These are phyloP conservation scores for Golubevia sp. DNA, from an alignment of 1,284 basidiomycete species.

Conservation along the genomic window DNA sequence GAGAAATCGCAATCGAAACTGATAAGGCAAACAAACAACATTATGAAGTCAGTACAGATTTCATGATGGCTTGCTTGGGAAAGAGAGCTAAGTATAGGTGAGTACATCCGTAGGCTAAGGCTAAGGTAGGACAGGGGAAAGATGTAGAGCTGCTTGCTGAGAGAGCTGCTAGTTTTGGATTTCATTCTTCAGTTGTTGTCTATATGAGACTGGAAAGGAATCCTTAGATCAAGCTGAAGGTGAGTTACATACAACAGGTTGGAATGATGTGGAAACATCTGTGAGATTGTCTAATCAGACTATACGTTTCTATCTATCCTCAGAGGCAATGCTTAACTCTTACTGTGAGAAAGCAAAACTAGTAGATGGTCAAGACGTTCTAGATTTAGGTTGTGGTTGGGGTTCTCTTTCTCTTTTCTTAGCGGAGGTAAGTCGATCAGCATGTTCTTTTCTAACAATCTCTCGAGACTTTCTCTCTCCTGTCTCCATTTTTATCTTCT, in stretches of 20 bases:
- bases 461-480: too few species aligned
- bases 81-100: constrained; percentile 39
- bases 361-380: constrained; percentile 70
- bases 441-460: too few species aligned
- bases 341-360: constrained; percentile 75
- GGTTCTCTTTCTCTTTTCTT: constrained; percentile 74
- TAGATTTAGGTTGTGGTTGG: constrained; percentile 80
- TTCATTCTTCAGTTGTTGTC: too few species aligned
- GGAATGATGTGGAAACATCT: too few species aligned
- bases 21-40: constrained; percentile 79
- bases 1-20: constrained; percentile 72
- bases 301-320: neutral
- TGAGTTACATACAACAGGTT: too few species aligned
- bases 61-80: constrained; percentile 45
- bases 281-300: neutral
- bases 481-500: too few species aligned
- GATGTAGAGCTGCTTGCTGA: too few species aligned
- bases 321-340: constrained; percentile 69
- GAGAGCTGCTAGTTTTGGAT: too few species aligned
- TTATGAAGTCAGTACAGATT: constrained; percentile 69
- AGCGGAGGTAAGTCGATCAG: constrained; percentile 70
- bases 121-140: too few species aligned
- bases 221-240: constrained; percentile 73
- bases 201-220: constrained; percentile 72
- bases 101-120: too few species aligned